Evolutionary conservation across 352 stramenopile genomes (phyloP), one percentile per base, ranked within the genome.

Genomic region (Pythium apleroticum): DNA sequence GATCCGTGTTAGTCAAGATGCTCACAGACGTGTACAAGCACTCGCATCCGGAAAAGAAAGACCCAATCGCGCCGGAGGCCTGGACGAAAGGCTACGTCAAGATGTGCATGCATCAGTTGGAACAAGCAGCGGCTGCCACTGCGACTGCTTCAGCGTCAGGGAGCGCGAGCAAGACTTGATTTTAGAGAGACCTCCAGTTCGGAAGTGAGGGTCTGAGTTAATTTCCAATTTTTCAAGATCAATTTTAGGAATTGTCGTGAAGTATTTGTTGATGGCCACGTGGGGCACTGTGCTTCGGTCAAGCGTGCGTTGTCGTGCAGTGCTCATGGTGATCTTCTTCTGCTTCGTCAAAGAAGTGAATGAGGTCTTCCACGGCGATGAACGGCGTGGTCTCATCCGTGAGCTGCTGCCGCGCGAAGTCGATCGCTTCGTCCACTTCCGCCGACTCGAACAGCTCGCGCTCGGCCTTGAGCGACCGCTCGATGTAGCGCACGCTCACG

Each of bases 401-500:
- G n/a, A 73, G 65, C 39, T 75, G 45, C 25, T 60, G 25, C 60
- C 78, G 72, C 0, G 73, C 73, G 27, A 67, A 71, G 1, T 72
- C 74, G 37, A 89, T 75, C n/a, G 67, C 74, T 10, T 73, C 68
- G 19, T 86, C 72, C 24, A 91, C 77, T 41, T 89, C 80, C 35
- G 78, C 60, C 2, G 68, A 48, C 1, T 69, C 57, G 63, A 89
- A 91, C 9, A 91, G 68, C 8, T 88, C 80, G 0, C 56, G 72
- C 54, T 91, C 82, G 27, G 50, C 64, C 57, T 84, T 87, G 46
- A 91, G 69, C 64, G 75, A 73, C 25, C 78, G 80, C 17, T 55
- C 68, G 54, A 91, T 81, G 69, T 88, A 89, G 27, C 74, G 74
- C 43, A 72, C 69, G 48, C 77, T 89, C 45, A 92, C 77, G 31